phyloP scores from a whole-genome alignment of 73 alveolate genomes.

The Blepharisma japonicum region DNA sequence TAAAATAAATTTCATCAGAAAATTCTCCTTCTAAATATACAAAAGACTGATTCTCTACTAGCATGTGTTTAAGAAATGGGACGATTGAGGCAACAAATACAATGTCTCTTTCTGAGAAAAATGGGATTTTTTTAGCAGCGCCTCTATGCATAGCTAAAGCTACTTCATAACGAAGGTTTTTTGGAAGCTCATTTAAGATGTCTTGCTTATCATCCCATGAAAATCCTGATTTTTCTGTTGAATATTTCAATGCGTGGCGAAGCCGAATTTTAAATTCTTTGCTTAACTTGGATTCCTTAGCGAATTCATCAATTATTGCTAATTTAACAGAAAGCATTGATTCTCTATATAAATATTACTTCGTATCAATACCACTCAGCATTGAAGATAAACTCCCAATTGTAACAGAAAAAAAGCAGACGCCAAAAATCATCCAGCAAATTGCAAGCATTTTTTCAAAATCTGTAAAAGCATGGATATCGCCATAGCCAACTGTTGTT shows the following conservation, averaged over 20 bases:
- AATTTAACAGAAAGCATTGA: slow-evolving; percentile 26
- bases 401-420: slow-evolving; percentile 85
- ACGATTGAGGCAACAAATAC: slow-evolving; percentile 47
- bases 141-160: slow-evolving; percentile 36
- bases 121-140: slow-evolving; percentile 34
- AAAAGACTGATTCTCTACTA: slow-evolving; percentile 33
- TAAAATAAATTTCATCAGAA: slow-evolving; percentile 55
- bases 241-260: slow-evolving; percentile 36
- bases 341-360: slow-evolving; percentile 28
- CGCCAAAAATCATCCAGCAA: slow-evolving; percentile 89
- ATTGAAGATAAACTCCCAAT: slow-evolving; percentile 83
- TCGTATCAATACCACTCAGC: slow-evolving; percentile 69
- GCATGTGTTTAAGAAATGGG: slow-evolving; percentile 52
- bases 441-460: slow-evolving; percentile 69
- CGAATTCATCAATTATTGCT: slow-evolving; percentile 34
- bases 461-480: slow-evolving; percentile 63
- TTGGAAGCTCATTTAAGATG: slow-evolving; percentile 77
- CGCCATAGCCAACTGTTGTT: slow-evolving; percentile 97
- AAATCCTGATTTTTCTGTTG: slow-evolving; percentile 36
- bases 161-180: slow-evolving; percentile 67
- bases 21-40: slow-evolving; percentile 44
- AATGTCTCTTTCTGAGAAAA: slow-evolving; percentile 46
- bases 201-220: slow-evolving; percentile 43
- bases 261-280: slow-evolving; percentile 40
- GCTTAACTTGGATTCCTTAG: slow-evolving; percentile 40